Percentiles rank a stretch among this genome's conserved stretches.
These are phyloP conservation scores for Plenodomus tracheiphilus DNA, from an alignment of 2,329 filamentous ascomycete species.

Conservation along the genomic window DNA sequence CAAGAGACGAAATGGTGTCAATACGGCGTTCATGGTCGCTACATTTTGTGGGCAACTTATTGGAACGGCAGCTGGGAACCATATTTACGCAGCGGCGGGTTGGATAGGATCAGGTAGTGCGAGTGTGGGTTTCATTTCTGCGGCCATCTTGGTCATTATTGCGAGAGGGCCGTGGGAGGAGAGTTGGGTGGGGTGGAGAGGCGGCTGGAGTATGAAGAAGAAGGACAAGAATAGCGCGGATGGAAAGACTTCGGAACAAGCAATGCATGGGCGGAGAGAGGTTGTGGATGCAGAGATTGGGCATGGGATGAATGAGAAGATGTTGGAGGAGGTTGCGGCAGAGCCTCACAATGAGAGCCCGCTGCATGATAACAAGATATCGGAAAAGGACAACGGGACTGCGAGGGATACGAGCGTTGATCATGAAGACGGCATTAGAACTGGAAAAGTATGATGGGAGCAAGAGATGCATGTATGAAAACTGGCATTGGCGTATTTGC, in stretches of 20 bases:
- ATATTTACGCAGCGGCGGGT: conserved; percentile 58
- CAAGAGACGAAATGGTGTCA: conserved; percentile 72
- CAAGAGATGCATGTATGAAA: not conserved
- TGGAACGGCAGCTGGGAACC: conserved; percentile 60
- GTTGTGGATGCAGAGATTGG: conserved; percentile 24
- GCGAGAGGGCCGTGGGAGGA: conserved; percentile 60
- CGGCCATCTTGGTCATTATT: conserved; percentile 53
- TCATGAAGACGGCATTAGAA: conserved; percentile 14
- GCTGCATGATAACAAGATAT: conserved; percentile 1
- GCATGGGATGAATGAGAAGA: conserved; percentile 23
- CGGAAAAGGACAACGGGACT: not conserved
- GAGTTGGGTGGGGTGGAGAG: conserved; percentile 64
- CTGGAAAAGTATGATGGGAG: conserved; percentile 9
- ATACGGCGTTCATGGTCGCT: conserved; percentile 80
- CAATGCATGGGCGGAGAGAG: conserved; percentile 9
- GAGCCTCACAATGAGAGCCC: conserved; percentile 34
- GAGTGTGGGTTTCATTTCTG: conserved; percentile 58
- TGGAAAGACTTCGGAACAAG: conserved; percentile 39
- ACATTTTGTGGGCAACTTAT: conserved; percentile 76
- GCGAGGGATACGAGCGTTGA: conserved; percentile 7
- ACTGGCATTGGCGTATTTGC: not conserved
- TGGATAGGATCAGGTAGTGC: conserved; percentile 62
- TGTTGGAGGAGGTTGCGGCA: conserved; percentile 28
- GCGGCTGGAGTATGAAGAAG: conserved; percentile 57
- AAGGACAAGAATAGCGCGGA: conserved; percentile 46